Conservation (phyloP, 2,329 filamentous ascomycete species). For the Aspergillus oerlinghausenensis region DNA sequence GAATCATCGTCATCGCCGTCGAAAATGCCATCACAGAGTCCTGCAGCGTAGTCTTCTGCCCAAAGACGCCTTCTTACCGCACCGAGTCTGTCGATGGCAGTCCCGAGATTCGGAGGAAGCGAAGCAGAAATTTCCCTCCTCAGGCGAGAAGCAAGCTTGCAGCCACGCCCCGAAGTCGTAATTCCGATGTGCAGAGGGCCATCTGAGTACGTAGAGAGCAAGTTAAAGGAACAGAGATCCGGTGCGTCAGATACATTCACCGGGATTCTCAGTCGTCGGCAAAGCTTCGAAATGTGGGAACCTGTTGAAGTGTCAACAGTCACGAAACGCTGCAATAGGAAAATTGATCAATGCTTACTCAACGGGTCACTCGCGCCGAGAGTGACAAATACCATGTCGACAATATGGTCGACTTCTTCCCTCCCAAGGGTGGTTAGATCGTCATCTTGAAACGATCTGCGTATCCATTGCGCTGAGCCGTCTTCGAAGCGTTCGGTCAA, state of each 20-base stretch:
- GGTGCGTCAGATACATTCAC: slow-evolving; percentile 90
- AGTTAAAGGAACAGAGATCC: slow-evolving; percentile 78
- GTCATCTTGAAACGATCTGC: slow-evolving; percentile 58
- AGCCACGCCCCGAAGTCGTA: slow-evolving; percentile 90
- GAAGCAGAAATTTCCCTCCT: slow-evolving; percentile 79
- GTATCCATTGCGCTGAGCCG: slow-evolving; percentile 40
- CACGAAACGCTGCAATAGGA: slow-evolving; percentile 15
- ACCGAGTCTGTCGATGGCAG: slow-evolving; percentile 72
- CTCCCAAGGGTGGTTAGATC: slow-evolving; percentile 76
- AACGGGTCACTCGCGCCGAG: slow-evolving; percentile 46
- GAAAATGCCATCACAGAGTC: slow-evolving; percentile 40
- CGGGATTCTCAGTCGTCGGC: slow-evolving; percentile 75
- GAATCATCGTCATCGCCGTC: slow-evolving; percentile 47
- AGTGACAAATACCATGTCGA: slow-evolving; percentile 92
- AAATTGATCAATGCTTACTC: slow-evolving; percentile 39
- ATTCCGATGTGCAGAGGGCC: slow-evolving; percentile 92
- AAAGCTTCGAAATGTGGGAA: slow-evolving; percentile 66
- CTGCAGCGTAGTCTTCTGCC: slow-evolving; percentile 62
- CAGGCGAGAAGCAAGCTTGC: slow-evolving; percentile 86
- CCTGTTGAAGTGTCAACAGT: slow-evolving; percentile 38
- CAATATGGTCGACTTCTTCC: slow-evolving; percentile 68
- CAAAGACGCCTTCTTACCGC: slow-evolving; percentile 66
- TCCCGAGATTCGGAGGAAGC: slow-evolving; percentile 70
- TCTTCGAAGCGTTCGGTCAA: slow-evolving; percentile 44
- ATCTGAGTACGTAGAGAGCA: slow-evolving; percentile 83